Conservation (phyloP, 2,329 filamentous ascomycete species). For the Xenoacremonium recifei region DNA sequence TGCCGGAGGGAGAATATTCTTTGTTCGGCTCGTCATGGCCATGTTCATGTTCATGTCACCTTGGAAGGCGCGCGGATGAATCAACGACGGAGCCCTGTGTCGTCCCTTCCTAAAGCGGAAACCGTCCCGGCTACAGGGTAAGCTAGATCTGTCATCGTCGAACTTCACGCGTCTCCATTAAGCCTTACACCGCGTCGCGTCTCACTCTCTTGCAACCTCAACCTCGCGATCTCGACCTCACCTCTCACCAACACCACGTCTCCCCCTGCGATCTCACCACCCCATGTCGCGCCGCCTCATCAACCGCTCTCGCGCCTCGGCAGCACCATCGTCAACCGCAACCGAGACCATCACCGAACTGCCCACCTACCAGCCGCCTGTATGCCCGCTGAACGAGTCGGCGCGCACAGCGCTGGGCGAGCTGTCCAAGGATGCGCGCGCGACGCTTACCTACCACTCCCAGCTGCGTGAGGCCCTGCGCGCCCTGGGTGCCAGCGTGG, state of each 20-base stretch:
- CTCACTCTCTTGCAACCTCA: background rate
- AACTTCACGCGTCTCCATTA: too few relatives aligned
- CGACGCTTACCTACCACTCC: conserved; percentile 41
- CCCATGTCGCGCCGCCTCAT: conserved; percentile 34
- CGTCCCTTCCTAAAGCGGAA: too few relatives aligned
- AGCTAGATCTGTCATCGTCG: too few relatives aligned
- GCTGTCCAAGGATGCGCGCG: conserved; percentile 40
- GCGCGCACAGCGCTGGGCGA: conserved; percentile 40
- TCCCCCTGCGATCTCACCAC: background rate
- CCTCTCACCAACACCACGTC: background rate
- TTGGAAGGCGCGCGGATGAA: too few relatives aligned
- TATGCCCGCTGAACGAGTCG: conserved; percentile 41
- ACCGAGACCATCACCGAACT: conserved; percentile 30
- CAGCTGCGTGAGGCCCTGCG: conserved; percentile 45
- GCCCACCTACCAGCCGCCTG: conserved; percentile 51
- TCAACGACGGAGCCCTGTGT: too few relatives aligned
- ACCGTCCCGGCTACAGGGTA: too few relatives aligned
- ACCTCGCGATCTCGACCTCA: background rate
- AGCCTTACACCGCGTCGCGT: background rate
- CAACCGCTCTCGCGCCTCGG: conserved; percentile 21
- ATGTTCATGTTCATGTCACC: too few relatives aligned
- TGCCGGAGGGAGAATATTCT: too few relatives aligned
- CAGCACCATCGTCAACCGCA: conserved; percentile 10
- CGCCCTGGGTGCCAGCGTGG: conserved; percentile 44
- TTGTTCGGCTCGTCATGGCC: too few relatives aligned